Conservation (phyloP, 306 rosid genomes). For the Alnus glutinosa region DNA sequence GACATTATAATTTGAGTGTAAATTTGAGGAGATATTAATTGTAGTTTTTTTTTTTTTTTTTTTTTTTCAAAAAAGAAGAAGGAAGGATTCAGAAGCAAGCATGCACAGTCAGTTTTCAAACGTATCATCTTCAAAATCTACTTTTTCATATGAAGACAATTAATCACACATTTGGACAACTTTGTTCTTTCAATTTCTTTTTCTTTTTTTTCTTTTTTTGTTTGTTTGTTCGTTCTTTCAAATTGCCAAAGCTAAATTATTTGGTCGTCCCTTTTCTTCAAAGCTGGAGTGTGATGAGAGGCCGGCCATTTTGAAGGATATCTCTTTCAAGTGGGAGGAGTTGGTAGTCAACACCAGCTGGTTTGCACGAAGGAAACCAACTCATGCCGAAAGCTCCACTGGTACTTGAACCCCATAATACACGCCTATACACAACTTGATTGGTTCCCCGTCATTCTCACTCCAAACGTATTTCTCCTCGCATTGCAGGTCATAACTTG, state of each 20-base stretch:
- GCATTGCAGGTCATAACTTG: neutral
- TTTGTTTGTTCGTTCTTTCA: neutral
- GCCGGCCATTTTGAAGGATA: neutral
- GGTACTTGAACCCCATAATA: neutral
- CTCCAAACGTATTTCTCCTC: neutral
- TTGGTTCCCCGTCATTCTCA: neutral
- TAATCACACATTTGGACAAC: too few species aligned
- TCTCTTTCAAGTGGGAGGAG: neutral
- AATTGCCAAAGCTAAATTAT: neutral
- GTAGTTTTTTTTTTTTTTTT: too few species aligned
- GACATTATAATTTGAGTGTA: too few species aligned
- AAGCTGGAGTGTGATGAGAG: neutral
- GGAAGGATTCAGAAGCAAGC: too few species aligned
- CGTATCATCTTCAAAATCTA: neutral
- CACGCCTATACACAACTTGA: neutral
- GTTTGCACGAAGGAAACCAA: neutral
- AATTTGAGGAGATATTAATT: too few species aligned
- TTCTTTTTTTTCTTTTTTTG: neutral
- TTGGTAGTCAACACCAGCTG: neutral
- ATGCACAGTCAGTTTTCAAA: neutral
- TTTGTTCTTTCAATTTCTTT: neutral
- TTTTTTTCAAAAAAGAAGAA: too few species aligned
- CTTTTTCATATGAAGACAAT: too few species aligned
- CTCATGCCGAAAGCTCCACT: neutral
- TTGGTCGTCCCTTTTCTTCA: neutral